Evolutionary conservation across 176 grass and related monocot genomes (phyloP).

Genomic region (Phoenix roebelenii): DNA sequence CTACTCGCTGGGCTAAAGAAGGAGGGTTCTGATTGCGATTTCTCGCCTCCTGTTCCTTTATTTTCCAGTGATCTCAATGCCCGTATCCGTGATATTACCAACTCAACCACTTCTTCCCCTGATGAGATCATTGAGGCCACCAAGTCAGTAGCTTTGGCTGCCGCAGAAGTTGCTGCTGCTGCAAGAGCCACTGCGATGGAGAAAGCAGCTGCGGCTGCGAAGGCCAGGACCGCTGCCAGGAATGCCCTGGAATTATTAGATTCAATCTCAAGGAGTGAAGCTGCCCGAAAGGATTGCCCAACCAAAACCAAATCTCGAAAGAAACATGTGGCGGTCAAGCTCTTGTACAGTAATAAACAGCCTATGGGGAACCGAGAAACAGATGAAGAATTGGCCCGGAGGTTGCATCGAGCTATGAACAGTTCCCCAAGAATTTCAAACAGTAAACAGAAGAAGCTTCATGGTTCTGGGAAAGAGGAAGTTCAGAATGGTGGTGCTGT

Average conservation of each 20-base stretch:
- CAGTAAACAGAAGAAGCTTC: slow-evolving; percentile 35
- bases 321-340: slow-evolving; percentile 63
- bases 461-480: slow-evolving; percentile 2
- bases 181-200: slow-evolving; percentile 45
- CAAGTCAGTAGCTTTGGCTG: slow-evolving; percentile 40
- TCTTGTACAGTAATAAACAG: slow-evolving; percentile 55
- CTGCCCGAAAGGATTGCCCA: slow-evolving; percentile 34
- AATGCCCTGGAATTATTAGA: slow-evolving; percentile 71
- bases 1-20: slow-evolving; percentile 81
- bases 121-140: slow-evolving; percentile 50
- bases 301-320: slow-evolving; percentile 51
- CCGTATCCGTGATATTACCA: slow-evolving; percentile 52
- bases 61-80: slow-evolving; percentile 37
- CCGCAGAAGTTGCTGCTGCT: slow-evolving; percentile 38
- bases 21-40: slow-evolving; percentile 27
- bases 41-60: slow-evolving; percentile 29
- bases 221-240: slow-evolving; percentile 61
- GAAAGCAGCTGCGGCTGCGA: slow-evolving; percentile 64
- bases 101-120: slow-evolving; percentile 34
- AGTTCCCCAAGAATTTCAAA: slow-evolving; percentile 50
- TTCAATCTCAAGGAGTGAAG: slow-evolving; percentile 36
- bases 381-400: slow-evolving; percentile 47
- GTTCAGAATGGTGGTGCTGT: not conserved
- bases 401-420: slow-evolving; percentile 53
- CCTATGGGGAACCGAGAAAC: slow-evolving; percentile 23